phyloP scores from a whole-genome alignment of 768 basidiomycete genomes.

The Trametes cingulata region DNA sequence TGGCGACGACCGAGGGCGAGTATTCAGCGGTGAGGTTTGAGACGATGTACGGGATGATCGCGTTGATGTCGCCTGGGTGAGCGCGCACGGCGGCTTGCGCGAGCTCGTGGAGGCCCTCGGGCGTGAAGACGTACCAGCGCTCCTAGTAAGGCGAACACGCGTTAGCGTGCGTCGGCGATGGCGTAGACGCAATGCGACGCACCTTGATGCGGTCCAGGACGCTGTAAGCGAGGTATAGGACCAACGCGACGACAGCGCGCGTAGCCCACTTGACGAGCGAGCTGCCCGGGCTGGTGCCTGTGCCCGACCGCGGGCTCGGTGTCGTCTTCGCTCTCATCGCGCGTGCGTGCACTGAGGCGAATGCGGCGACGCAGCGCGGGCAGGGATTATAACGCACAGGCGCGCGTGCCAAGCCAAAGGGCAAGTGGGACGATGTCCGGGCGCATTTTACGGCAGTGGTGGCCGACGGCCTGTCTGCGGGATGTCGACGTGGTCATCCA shows the following conservation, averaged over 20 bases:
- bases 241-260: slow-evolving; percentile 29
- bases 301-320: not conserved
- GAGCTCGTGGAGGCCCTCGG: slow-evolving; percentile 67
- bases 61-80: slow-evolving; percentile 61
- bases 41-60: slow-evolving; percentile 82
- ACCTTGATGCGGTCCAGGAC: slow-evolving; percentile 71
- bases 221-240: slow-evolving; percentile 39
- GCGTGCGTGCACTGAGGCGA: not conserved
- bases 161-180: not conserved
- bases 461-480: no score
- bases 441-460: no score
- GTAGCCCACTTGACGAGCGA: slow-evolving; percentile 36
- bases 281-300: not conserved
- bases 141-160: slow-evolving; percentile 44
- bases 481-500: no score
- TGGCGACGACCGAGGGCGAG: slow-evolving; percentile 55
- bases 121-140: slow-evolving; percentile 87
- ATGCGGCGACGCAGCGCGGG: no score
- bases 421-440: no score
- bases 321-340: not conserved
- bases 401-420: no score
- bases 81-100: slow-evolving; percentile 71
- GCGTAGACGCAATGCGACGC: slow-evolving; percentile 19
- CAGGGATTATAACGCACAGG: no score
- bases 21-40: slow-evolving; percentile 76